These are phyloP conservation scores for Phyllosticta ampelicida DNA, from an alignment of 2,329 filamentous ascomycete species.

Conservation along the genomic window DNA sequence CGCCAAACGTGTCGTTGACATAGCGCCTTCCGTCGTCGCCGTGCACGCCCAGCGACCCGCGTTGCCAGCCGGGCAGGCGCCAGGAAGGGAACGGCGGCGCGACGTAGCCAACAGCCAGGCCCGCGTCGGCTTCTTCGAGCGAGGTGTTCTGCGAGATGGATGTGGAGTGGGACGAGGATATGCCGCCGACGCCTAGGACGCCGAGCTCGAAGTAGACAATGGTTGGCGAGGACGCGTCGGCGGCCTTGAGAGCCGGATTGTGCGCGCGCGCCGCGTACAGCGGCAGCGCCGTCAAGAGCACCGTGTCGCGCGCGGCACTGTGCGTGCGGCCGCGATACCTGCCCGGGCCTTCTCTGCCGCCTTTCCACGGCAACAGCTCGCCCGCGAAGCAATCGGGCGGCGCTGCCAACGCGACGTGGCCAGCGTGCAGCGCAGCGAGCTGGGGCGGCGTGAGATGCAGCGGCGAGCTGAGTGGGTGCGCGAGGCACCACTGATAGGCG, in stretches of 20 bases:
- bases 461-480: conserved; percentile 48
- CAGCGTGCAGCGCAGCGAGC: conserved; percentile 37
- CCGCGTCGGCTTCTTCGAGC: conserved; percentile 35
- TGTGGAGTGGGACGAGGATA: neutral
- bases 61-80: conserved; percentile 71
- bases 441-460: conserved; percentile 37
- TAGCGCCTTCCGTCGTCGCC: conserved; percentile 69
- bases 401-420: conserved; percentile 37
- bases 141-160: conserved; percentile 14
- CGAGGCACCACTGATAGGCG: conserved; percentile 54
- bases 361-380: neutral
- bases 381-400: conserved; percentile 17
- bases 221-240: conserved; percentile 22
- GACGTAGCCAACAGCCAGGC: conserved; percentile 57
- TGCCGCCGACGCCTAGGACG: conserved; percentile 36
- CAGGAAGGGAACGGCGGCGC: conserved; percentile 69
- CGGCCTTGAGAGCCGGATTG: conserved; percentile 43
- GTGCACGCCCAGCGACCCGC: conserved; percentile 64
- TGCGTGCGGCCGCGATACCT: conserved; percentile 36
- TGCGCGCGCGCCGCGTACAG: conserved; percentile 51
- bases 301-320: conserved; percentile 43
- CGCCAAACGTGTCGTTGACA: conserved; percentile 65
- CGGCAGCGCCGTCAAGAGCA: conserved; percentile 57
- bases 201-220: conserved; percentile 64
- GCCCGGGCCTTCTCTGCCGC: conserved; percentile 16